Conservation (phyloP, 345 rosid species). For the Kernera saxatilis region DNA sequence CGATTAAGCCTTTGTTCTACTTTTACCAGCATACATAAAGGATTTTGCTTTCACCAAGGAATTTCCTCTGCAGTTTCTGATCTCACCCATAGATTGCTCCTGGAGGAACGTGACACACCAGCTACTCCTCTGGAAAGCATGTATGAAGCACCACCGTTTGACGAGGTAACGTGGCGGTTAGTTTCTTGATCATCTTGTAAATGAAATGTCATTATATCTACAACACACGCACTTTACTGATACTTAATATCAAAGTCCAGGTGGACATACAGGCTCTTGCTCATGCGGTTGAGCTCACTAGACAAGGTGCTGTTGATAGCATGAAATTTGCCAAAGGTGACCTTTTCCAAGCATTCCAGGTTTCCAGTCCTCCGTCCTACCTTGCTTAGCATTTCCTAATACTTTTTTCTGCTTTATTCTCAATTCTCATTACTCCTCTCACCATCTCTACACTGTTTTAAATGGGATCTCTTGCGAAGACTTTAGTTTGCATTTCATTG, state of each 20-base stretch:
- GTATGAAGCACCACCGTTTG: constrained; percentile 83
- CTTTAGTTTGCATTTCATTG: neutral
- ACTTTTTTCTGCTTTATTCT: neutral
- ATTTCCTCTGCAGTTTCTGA: constrained; percentile 75
- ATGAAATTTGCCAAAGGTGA: constrained; percentile 93
- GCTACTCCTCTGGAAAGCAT: constrained; percentile 63
- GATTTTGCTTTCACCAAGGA: constrained; percentile 76
- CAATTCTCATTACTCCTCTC: constrained; percentile 4
- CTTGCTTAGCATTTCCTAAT: neutral
- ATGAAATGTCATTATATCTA: neutral
- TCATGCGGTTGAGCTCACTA: constrained; percentile 89
- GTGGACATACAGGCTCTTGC: constrained; percentile 96
- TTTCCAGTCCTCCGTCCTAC: constrained; percentile 14
- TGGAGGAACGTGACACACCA: constrained; percentile 85
- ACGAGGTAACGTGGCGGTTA: constrained; percentile 52
- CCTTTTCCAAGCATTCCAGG: constrained; percentile 91
- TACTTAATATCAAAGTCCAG: constrained; percentile 34
- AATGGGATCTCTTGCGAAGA: neutral
- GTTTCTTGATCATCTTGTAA: constrained; percentile 3
- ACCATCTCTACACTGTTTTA: neutral
- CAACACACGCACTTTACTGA: neutral
- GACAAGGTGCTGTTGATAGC: constrained; percentile 97
- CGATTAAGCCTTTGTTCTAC: neutral
- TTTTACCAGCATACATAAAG: constrained; percentile 74
- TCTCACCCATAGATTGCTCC: constrained; percentile 79